Evolutionary conservation across 2,329 filamentous ascomycete genomes (phyloP).

Genomic region (Penicillium janthinellum): DNA sequence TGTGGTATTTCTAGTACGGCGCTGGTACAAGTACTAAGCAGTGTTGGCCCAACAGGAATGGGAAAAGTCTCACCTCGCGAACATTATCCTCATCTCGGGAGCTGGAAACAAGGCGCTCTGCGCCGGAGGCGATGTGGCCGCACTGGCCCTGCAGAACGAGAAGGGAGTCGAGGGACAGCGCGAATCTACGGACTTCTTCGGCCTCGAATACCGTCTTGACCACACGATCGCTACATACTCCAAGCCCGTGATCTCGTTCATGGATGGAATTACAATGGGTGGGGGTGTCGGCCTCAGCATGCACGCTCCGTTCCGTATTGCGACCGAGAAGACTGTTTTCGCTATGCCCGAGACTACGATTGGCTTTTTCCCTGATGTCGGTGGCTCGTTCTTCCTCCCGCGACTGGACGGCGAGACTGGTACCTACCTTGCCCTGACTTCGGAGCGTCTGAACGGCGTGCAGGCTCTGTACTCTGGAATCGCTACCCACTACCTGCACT

Average conservation of each 20-base stretch:
- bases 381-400: slow-evolving; percentile 92
- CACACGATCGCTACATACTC: slow-evolving; percentile 91
- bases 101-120: slow-evolving; percentile 84
- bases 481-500: slow-evolving; percentile 95
- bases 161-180: slow-evolving; percentile 69
- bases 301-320: slow-evolving; percentile 94
- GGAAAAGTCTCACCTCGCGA: slow-evolving; percentile 92
- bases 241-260: slow-evolving; percentile 92
- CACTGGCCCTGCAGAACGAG: slow-evolving; percentile 73
- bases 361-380: slow-evolving; percentile 98
- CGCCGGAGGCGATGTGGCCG: slow-evolving; percentile 86
- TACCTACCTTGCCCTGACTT: slow-evolving; percentile 91
- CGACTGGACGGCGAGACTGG: slow-evolving; percentile 83
- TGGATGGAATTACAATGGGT: slow-evolving; percentile 99
- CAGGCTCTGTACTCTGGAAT: slow-evolving; percentile 89
- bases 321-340: slow-evolving; percentile 92
- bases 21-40: slow-evolving; percentile 11
- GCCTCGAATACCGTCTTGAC: slow-evolving; percentile 91
- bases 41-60: slow-evolving; percentile 63
- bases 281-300: slow-evolving; percentile 92
- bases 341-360: slow-evolving; percentile 99
- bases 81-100: slow-evolving; percentile 89
- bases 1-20: slow-evolving; percentile 4
- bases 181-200: slow-evolving; percentile 83
- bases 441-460: slow-evolving; percentile 76